These are phyloP conservation scores for Naganishia liquefaciens DNA, from an alignment of 1,284 basidiomycete species.

Conservation along the genomic window DNA sequence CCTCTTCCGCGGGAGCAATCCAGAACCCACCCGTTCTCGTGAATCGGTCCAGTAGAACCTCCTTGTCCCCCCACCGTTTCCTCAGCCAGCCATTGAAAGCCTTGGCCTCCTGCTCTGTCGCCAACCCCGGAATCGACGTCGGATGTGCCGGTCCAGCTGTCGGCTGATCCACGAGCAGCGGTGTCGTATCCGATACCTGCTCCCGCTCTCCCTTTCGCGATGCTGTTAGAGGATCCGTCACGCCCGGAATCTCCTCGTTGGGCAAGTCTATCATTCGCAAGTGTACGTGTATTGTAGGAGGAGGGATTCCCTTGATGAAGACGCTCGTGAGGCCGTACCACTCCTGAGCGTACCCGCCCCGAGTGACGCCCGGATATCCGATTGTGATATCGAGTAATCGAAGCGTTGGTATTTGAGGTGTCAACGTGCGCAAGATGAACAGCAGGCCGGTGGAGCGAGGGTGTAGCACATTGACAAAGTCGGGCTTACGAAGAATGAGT, in stretches of 20 bases:
- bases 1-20: background rate
- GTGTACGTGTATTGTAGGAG: slow-evolving; percentile 84
- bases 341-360: slow-evolving; percentile 53
- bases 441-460: slow-evolving; percentile 89
- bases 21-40: slow-evolving; percentile 14
- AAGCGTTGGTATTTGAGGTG: slow-evolving; percentile 72
- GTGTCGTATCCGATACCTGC: slow-evolving; percentile 9
- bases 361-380: slow-evolving; percentile 75
- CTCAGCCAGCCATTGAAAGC: slow-evolving; percentile 82
- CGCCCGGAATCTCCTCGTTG: slow-evolving; percentile 40
- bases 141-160: background rate
- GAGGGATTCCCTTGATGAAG: slow-evolving; percentile 77
- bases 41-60: slow-evolving; percentile 68
- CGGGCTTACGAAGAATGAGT: slow-evolving; percentile 59
- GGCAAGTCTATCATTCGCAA: slow-evolving; percentile 70
- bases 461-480: slow-evolving; percentile 75
- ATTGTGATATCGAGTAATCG: slow-evolving; percentile 85
- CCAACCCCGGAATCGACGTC: background rate
- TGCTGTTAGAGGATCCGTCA: background rate
- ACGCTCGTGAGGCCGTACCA: slow-evolving; percentile 76
- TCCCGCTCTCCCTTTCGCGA: slow-evolving; percentile 2
- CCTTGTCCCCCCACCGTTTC: slow-evolving; percentile 79
- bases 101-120: slow-evolving; percentile 60
- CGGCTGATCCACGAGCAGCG: background rate
- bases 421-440: slow-evolving; percentile 77